Percentiles rank a stretch among this genome's conserved stretches.
phyloP scores from a whole-genome alignment of 768 basidiomycete species.

The Rhodosporidiobolus sp. region DNA sequence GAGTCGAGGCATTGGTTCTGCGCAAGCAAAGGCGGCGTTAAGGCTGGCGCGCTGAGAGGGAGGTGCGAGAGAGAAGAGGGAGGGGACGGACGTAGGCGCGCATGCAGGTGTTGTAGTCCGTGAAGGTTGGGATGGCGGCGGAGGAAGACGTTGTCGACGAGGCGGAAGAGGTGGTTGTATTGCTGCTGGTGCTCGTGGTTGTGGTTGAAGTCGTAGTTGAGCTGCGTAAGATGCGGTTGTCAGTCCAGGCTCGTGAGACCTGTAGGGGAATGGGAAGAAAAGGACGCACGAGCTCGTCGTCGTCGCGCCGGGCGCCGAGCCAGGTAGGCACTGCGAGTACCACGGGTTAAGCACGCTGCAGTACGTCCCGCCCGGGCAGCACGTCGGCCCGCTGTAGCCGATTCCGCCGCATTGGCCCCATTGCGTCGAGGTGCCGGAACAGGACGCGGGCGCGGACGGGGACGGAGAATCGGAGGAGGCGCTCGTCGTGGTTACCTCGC shows the following conservation, averaged over 20 bases:
- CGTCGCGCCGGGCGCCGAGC: not conserved
- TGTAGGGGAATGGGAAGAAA: too few relatives aligned
- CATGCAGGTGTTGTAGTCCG: slow-evolving; percentile 5
- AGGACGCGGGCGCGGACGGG: not conserved
- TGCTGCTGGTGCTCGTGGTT: too few relatives aligned
- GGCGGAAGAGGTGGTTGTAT: not conserved
- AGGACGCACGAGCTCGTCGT: too few relatives aligned
- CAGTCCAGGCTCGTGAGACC: too few relatives aligned
- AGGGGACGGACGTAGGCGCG: not conserved
- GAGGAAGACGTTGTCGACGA: not conserved
- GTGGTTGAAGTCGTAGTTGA: too few relatives aligned
- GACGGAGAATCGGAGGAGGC: not conserved
- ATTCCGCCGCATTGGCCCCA: not conserved
- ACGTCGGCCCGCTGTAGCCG: not conserved
- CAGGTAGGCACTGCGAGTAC: not conserved
- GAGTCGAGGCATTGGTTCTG: slow-evolving; percentile 7
- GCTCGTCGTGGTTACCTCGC: not conserved
- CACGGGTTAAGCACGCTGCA: not conserved
- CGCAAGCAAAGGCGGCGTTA: too few relatives aligned
- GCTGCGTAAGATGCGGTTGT: too few relatives aligned
- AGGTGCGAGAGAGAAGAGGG: not conserved
- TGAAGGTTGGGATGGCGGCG: not conserved
- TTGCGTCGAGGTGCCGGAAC: too few relatives aligned
- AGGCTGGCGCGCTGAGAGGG: not conserved
- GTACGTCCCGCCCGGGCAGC: not conserved